A percentile compares a stretch with the other conserved stretches of the same genome.
phyloP scores from a whole-genome alignment of 2,329 filamentous ascomycete genomes.

The Phoma herbarum region DNA sequence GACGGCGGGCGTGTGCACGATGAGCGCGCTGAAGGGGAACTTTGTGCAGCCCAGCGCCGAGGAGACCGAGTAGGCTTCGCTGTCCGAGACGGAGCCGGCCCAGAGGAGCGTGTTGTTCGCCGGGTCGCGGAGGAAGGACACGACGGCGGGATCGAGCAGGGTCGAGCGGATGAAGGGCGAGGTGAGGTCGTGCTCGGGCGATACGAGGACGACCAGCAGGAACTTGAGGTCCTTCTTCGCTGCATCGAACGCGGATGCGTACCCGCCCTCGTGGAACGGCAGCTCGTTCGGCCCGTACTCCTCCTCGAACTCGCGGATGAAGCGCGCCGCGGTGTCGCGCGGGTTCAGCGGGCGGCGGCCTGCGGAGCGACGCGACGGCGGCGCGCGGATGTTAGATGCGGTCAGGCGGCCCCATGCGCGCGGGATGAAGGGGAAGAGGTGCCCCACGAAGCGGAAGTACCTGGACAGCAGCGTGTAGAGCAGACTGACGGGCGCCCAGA shows the following conservation, averaged over 20 bases:
- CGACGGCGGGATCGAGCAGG: conserved; percentile 77
- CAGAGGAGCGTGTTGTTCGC: conserved; percentile 85
- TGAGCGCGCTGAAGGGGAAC: conserved; percentile 86
- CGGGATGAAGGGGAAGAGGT: conserved; percentile 82
- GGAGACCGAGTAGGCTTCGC: conserved; percentile 94
- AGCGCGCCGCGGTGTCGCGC: conserved; percentile 85
- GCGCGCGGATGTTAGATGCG: conserved; percentile 53
- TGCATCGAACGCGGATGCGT: conserved; percentile 88
- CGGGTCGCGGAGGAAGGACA: conserved; percentile 76
- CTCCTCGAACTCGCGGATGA: conserved; percentile 93
- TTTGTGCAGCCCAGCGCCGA: conserved; percentile 87
- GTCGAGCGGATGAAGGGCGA: conserved; percentile 82
- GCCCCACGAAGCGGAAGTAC: conserved; percentile 76
- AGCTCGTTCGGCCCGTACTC: conserved; percentile 79
- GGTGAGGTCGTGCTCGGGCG: conserved; percentile 94
- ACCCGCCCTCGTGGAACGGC: conserved; percentile 85
- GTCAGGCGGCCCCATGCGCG: conserved; percentile 64
- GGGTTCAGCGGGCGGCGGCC: conserved; percentile 81
- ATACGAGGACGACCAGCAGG: conserved; percentile 85
- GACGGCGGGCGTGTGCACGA: conserved; percentile 86
- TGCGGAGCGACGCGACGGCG: conserved; percentile 63
- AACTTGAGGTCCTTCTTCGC: conserved; percentile 94
- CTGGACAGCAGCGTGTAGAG: conserved; percentile 76
- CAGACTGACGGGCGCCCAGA: conserved; percentile 83
- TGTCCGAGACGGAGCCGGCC: conserved; percentile 91